Base-by-base conservation (phyloP, 2,329 filamentous ascomycete species). In the Aureobasidium zeae region DNA sequence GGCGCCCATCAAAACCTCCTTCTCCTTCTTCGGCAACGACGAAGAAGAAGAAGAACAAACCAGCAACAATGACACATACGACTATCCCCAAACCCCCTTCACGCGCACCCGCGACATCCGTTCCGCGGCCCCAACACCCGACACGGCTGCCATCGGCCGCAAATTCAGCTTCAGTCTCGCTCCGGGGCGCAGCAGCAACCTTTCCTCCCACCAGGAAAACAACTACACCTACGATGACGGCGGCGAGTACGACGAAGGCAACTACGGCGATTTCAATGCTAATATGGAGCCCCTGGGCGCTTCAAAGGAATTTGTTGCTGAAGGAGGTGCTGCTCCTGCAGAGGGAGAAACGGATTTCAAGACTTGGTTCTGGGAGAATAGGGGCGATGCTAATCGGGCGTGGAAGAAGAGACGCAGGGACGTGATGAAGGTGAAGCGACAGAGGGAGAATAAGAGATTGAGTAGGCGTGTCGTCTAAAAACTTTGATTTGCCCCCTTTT, bases 81-180 rank as follows among this genome's bases (percentile, higher is more conserved):
- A 11, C 4, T 32, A 30, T 19, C 88, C 87, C 10, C 77, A 86
- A 63, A 95, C 89, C 0, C 89, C 89, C 0, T 94, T 79, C 59
- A 86, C 84, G 1, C 78, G 80, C 50, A 76, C 71, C 64, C 76
- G 87, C 49, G 76, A 75, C 38, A 59, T 84, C n/a, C 76, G 91
- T 45, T 95, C 87, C 58, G 87, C 87, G 5, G 91, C 91, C 2
- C 91, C 91, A 0, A 98, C 91, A 0, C 91, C 91, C 0, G 91
- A 98, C 58, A 96, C 91, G 0, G 86, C 86, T 2, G 79, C 87
- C 48, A 79, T 84, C 2, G 78, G 71, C 29, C 76, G 77, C 20
- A 72, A 69, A 45, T 80, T 81, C 56, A 68, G 71, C 50, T 69
- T 81, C 72, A 29, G 65, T 51, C 37, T 63, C 61, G 19, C 63